Evolutionary conservation across 1,139 yeast species (phyloP), one percentile per base, ranked within the genome.

Genomic region (Saccharomyces hybrid): DNA sequence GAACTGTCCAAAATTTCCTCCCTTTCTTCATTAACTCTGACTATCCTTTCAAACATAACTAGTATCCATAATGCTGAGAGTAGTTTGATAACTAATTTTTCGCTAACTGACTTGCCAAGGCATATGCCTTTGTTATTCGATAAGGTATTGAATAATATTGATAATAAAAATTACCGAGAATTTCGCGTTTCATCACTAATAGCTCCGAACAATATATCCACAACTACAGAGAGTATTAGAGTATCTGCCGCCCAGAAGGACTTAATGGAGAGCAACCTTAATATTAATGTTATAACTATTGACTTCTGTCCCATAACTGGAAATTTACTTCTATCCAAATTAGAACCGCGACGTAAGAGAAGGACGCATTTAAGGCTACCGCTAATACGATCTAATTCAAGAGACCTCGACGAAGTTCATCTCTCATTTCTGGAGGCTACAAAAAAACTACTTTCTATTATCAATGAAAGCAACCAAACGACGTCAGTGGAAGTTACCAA

Each of bases 331-430:
- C 57, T 88, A 3, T 71, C 86, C 3, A 78, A 79, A 57, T 69
- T 75, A 46, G 76, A 72, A 11, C 66, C 71, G 2, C 52, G 44
- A 1, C 52, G 46, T 1, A 57, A 63, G 1, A 55, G 56, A 1
- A 85, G 86, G 5, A 69, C 78, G n/a, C 73, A 78, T 54, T 54
- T 86, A 6, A 77, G 84, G 49, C 67, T 89, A 32, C 91, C 96
- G 0, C 64, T 87, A 49, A 75, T 76, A 41, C 74, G 91, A 50
- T 79, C 75, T 53, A 66, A 71, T 46, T 68, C 78, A 9, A 71
- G 83, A 52, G 81, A 77, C 48, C 68, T 74, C 5, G 80, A 77
- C 52, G 76, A 75, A 48, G 68, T 68, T 11, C 62, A 71, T 0
- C 67, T 78, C 49, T 67, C 77, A 0, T 86, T 85, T 61, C 66